Base-by-base conservation (phyloP, 305 asterid species). In the Fraxinus velutina region DNA sequence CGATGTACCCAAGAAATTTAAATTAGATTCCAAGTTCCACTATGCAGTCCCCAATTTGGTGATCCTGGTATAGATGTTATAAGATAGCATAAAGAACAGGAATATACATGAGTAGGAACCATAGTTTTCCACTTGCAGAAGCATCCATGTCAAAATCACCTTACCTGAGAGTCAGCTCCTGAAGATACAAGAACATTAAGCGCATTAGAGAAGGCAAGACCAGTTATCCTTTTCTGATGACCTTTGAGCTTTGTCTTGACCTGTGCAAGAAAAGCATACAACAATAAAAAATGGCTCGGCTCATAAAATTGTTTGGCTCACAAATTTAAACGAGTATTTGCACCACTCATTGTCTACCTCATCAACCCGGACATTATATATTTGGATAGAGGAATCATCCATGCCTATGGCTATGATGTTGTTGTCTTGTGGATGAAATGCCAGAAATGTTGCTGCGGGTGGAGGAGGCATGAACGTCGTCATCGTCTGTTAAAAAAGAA, bases 401-500 rank as follows among this genome's bases (percentile, higher is more conserved):
- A 91, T 91, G 84, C 93, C 94, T 66, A 91, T 86, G 62, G 93
- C 94, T 72, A 91, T 87, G 83, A 91, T 87, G 79, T 91, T 91
- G 76, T 88, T 91, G 84, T 91, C 93, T 82, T 86, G 88, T 1
- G 92, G 94, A 82, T 88, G 92, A 83, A 91, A 91, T 73, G 93
- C 92, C 87, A 91, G 86, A 89, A 86, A 91, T 60, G 94, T 88
- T 17, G 93, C 94, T 3, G 91, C 92, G 10, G 93, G 94, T 12
- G 94, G 90, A 71, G 94, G 90, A 0, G 92, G 83, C 94, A 91
- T 91, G 87, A 88, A 91, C 22, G 92, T 91, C 50, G 92, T 91
- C 94, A 91, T 89, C 22, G 91, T 88, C 94, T 91, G 88, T 75
- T 73, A 44, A 44, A 17, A 27, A 64, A 70, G 64, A 80, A 60